Percentiles rank a stretch among this genome's conserved stretches.
These are phyloP conservation scores for Cryptococcus sp. DNA, from an alignment of 1,284 basidiomycete genomes.

Conservation along the genomic window DNA sequence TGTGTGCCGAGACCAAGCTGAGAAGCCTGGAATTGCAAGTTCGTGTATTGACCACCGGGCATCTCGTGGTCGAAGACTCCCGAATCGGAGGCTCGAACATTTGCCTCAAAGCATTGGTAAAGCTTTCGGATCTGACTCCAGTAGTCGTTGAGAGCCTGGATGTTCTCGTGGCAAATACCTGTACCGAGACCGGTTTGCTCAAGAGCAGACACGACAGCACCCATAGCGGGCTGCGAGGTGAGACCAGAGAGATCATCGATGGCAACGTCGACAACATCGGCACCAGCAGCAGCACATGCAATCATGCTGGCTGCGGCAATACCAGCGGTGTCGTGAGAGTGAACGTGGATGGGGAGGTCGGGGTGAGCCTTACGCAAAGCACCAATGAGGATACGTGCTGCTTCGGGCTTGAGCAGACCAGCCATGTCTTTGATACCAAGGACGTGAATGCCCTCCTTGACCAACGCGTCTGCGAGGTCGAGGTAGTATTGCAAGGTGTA, in stretches of 20 bases:
- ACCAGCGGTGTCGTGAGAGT: slow-evolving; percentile 99
- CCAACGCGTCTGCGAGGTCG: slow-evolving; percentile 91
- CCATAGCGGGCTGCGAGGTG: slow-evolving; percentile 99
- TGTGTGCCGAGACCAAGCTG: slow-evolving; percentile 96
- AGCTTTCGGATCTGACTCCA: slow-evolving; percentile 97
- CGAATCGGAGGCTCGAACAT: slow-evolving; percentile 93
- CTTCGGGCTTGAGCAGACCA: slow-evolving; percentile 91
- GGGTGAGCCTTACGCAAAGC: slow-evolving; percentile 95
- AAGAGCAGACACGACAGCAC: slow-evolving; percentile 87
- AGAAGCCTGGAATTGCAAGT: slow-evolving; percentile 96
- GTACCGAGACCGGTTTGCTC: slow-evolving; percentile 95
- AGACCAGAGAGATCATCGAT: slow-evolving; percentile 99
- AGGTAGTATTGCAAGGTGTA: slow-evolving; percentile 99
- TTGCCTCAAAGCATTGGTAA: slow-evolving; percentile 97
- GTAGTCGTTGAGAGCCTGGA: slow-evolving; percentile 96
- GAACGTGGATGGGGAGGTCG: slow-evolving; percentile 97
- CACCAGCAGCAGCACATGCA: slow-evolving; percentile 91
- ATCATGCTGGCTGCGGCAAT: slow-evolving; percentile 97
- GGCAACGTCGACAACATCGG: slow-evolving; percentile 96
- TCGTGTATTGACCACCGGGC: slow-evolving; percentile 96
- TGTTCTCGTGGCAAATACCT: slow-evolving; percentile 95
- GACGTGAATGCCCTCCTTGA: slow-evolving; percentile 94
- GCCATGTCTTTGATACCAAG: slow-evolving; percentile 99
- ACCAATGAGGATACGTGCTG: slow-evolving; percentile 86
- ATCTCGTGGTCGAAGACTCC: slow-evolving; percentile 99